phyloP scores from a whole-genome alignment of 805 yeast species.

The Zygosaccharomyces bailii region DNA sequence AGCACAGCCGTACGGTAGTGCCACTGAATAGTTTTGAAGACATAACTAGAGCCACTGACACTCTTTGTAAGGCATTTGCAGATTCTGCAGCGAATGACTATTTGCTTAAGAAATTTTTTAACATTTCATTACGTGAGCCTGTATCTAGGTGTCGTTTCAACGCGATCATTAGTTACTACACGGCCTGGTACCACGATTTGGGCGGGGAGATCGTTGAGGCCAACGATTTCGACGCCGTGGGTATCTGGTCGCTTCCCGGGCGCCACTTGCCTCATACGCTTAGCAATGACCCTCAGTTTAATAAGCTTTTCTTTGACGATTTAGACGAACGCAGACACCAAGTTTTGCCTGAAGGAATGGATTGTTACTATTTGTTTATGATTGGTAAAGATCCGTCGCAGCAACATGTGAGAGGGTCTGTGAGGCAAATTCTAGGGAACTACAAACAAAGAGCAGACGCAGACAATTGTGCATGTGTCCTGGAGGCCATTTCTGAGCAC shows the following conservation, averaged over 20 bases:
- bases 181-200: conserved; percentile 27
- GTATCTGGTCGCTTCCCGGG: conserved; percentile 32
- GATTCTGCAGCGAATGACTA: conserved; percentile 30
- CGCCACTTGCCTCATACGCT: conserved; percentile 23
- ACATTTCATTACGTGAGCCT: conserved; percentile 24
- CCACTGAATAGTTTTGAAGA: conserved; percentile 24
- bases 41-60: conserved; percentile 26
- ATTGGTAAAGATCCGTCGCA: conserved; percentile 35
- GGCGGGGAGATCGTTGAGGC: conserved; percentile 36
- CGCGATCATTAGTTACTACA: conserved; percentile 26
- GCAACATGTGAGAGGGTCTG: conserved; percentile 31
- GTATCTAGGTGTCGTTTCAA: conserved; percentile 26
- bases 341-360: conserved; percentile 29
- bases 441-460: conserved; percentile 32
- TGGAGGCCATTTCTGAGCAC: conserved; percentile 35
- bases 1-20: conserved; percentile 16
- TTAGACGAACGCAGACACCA: conserved; percentile 20
- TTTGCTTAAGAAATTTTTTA: conserved; percentile 32
- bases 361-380: conserved; percentile 33
- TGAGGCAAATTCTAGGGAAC: conserved; percentile 31
- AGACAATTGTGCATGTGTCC: conserved; percentile 32
- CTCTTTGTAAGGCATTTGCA: conserved; percentile 31
- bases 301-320: conserved; percentile 30
- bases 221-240: conserved; percentile 36
- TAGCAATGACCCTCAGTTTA: conserved; percentile 31